Evolutionary conservation across 768 basidiomycete genomes (phyloP).

Genomic region (Psilocybe tampanensis): DNA sequence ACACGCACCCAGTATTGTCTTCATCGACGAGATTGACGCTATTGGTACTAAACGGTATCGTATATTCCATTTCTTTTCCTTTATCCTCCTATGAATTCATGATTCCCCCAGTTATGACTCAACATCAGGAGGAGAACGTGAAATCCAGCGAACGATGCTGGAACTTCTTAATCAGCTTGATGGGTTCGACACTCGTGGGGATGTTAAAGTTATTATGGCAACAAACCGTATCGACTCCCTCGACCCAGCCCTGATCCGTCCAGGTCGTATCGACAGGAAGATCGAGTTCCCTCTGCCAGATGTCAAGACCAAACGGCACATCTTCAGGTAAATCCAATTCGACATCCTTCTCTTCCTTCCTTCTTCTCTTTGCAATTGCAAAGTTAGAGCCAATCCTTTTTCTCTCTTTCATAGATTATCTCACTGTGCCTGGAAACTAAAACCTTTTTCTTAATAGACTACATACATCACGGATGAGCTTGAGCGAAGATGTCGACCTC

Average conservation of each 20-base stretch:
- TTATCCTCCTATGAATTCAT: slow-evolving; percentile 3
- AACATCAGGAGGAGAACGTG: slow-evolving; percentile 97
- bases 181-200: slow-evolving; percentile 99
- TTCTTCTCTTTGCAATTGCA: neutral
- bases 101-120: slow-evolving; percentile 81
- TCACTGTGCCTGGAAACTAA: neutral
- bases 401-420: neutral
- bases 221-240: slow-evolving; percentile 97
- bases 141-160: slow-evolving; percentile 99
- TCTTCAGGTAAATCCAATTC: slow-evolving; percentile 71
- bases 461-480: slow-evolving; percentile 94
- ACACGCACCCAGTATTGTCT: slow-evolving; percentile 97
- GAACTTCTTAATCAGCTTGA: slow-evolving; percentile 98
- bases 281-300: slow-evolving; percentile 98
- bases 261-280: slow-evolving; percentile 98
- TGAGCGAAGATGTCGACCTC: slow-evolving; percentile 85
- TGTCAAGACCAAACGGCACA: slow-evolving; percentile 98
- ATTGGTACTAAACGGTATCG: slow-evolving; percentile 94
- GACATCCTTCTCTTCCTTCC: neutral
- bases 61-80: neutral
- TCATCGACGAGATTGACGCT: slow-evolving; percentile 99
- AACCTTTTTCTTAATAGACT: slow-evolving; percentile 39
- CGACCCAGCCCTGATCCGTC: slow-evolving; percentile 97
- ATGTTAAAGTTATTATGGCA: slow-evolving; percentile 99
- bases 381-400: too few relatives aligned